Evolutionary conservation across 495 filamentous ascomycete genomes (phyloP).

Genomic region (Amorphotheca resinae): DNA sequence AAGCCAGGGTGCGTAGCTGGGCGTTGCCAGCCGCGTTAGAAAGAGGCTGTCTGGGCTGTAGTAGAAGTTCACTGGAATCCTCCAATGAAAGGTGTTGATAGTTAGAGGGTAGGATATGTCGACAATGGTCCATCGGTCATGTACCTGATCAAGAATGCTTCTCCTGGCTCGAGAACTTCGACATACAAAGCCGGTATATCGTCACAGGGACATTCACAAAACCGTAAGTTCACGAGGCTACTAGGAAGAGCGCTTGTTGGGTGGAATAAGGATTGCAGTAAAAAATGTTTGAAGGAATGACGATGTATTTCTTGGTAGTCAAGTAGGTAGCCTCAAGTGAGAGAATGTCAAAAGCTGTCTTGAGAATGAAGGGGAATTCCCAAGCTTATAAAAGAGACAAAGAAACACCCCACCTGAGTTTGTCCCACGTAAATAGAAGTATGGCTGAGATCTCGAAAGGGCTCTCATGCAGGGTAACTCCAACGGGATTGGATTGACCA

Average conservation of each 20-base stretch:
- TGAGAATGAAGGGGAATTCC: constrained; percentile 21
- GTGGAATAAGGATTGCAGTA: constrained; percentile 29
- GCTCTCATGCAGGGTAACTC: not conserved
- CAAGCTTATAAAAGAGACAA: constrained; percentile 14
- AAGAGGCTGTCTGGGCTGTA: constrained; percentile 31
- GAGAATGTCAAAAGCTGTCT: constrained; percentile 36
- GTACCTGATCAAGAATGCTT: constrained; percentile 17
- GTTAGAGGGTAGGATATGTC: constrained; percentile 11
- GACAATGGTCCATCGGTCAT: constrained; percentile 13
- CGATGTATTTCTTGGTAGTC: constrained; percentile 23
- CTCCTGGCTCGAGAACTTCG: constrained; percentile 6
- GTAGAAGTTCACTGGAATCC: constrained; percentile 16
- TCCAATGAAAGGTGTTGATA: constrained; percentile 9
- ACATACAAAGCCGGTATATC: constrained; percentile 3
- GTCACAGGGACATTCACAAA: constrained; percentile 10
- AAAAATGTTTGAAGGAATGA: constrained; percentile 41
- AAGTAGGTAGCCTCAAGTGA: constrained; percentile 24
- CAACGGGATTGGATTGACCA: constrained; percentile 5
- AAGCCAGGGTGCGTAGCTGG: constrained; percentile 29
- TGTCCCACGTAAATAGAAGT: not conserved
- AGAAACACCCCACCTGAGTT: not conserved
- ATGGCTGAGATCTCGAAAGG: not conserved
- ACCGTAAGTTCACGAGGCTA: constrained; percentile 7
- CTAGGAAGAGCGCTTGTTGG: constrained; percentile 7
- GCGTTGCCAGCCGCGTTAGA: constrained; percentile 37